These are phyloP conservation scores for Alternaria longipes DNA, from an alignment of 2,329 filamentous ascomycete species.

Conservation along the genomic window DNA sequence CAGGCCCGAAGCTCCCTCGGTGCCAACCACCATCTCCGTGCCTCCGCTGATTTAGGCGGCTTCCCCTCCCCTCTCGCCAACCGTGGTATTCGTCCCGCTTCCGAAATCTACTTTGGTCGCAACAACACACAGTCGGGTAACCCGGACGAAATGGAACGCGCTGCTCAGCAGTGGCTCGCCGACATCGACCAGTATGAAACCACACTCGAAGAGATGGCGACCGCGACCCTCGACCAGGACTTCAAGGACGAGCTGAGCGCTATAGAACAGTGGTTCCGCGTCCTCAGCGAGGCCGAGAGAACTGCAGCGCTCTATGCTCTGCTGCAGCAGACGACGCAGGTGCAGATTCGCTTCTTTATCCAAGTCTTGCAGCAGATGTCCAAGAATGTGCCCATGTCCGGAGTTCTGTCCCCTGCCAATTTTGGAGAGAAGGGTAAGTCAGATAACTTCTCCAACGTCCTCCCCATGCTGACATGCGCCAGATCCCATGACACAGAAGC, in stretches of 20 bases:
- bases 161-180: conserved; percentile 97
- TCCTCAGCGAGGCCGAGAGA: conserved; percentile 94
- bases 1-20: conserved; percentile 78
- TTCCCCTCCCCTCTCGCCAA: conserved; percentile 76
- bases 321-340: conserved; percentile 97
- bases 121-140: conserved; percentile 71
- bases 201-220: conserved; percentile 98
- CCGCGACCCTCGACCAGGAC: conserved; percentile 97
- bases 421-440: conserved; percentile 87
- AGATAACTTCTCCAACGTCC: background rate
- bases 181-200: conserved; percentile 99
- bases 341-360: conserved; percentile 99
- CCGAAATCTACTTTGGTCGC: conserved; percentile 89
- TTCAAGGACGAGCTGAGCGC: conserved; percentile 99
- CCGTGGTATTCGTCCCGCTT: conserved; percentile 87
- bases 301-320: conserved; percentile 95
- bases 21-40: conserved; percentile 84
- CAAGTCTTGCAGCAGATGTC: conserved; percentile 99
- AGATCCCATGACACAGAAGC: conserved; percentile 97
- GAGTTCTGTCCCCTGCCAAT: conserved; percentile 90
- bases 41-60: conserved; percentile 94
- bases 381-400: conserved; percentile 96
- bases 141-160: conserved; percentile 89
- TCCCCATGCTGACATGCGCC: conserved; percentile 32
- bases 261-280: conserved; percentile 99